Evolutionary conservation across 768 basidiomycete genomes (phyloP), one percentile per base, ranked within the genome.

Genomic region (Harrya chromipes): DNA sequence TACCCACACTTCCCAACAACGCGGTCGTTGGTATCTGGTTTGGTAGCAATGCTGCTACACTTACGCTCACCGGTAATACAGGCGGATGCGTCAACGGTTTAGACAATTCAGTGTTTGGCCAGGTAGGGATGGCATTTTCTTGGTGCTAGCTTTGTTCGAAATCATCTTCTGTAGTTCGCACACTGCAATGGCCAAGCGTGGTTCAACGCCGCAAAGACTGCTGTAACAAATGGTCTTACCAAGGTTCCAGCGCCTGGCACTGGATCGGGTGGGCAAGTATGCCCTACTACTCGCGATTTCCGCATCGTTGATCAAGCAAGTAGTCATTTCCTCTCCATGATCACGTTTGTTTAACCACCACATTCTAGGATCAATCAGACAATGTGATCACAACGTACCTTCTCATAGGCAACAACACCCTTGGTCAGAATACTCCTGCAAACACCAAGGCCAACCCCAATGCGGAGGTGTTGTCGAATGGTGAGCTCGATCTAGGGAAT

Each of bases 321-420:
- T 11, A 19, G 13, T 17, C 37, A 5, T 20, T 14, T 43, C 3
- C 20, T 29, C 8, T 38, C 13, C 19, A 29, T 10, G 7, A 6
- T 40, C 14, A 16, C 14, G 6, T 24, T 46, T 24, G 9, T 24
- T 17, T 49, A 34, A 55, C 27, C 6, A 3, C 17, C 27, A 35
- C 24, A 6, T 21, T 42, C 20, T 27, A 64, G 64, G 63, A 64
- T 53, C 63, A 60, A 58, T 64, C 63, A 14, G 63, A 64, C 27
- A 64, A 64, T 13, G 52, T 66, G 3, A 23, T 66, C 17, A 66
- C 63, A 11, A 63, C 63, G 23, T 64, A 64, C 50, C 64, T 66
- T 26, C 42, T 64, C 7, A 49, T 66, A 19, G 48, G 45, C 1
- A 24, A 20, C 2, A 51, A 66, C 19, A 66, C 64, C 3, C 58